Conservation (phyloP, 768 basidiomycete genomes). For the Mycena rosella region DNA sequence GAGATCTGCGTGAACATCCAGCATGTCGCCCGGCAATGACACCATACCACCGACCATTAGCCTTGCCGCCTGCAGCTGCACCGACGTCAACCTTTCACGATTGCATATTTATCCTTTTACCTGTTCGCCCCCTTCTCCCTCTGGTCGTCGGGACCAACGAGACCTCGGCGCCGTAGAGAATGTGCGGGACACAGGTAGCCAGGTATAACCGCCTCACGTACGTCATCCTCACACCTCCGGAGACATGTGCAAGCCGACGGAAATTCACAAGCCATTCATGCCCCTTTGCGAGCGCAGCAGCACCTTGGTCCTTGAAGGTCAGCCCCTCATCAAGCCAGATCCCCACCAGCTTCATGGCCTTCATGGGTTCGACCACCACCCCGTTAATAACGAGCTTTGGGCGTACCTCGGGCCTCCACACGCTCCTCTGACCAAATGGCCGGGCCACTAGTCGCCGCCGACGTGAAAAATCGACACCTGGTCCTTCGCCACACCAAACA, state of each 20-base stretch:
- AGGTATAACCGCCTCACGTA: slow-evolving; percentile 25
- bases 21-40: slow-evolving; percentile 23
- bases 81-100: not conserved
- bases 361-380: not conserved
- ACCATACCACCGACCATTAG: not conserved
- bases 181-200: slow-evolving; percentile 32
- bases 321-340: slow-evolving; percentile 5
- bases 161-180: slow-evolving; percentile 45
- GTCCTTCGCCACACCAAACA: too few relatives aligned
- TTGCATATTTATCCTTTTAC: not conserved
- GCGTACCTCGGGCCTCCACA: not conserved
- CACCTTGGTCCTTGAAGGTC: slow-evolving; percentile 18
- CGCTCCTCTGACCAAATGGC: not conserved
- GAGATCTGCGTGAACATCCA: slow-evolving; percentile 39
- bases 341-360: slow-evolving; percentile 3
- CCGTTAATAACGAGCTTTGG: not conserved
- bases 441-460: too few relatives aligned
- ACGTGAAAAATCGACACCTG: too few relatives aligned
- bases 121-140: not conserved
- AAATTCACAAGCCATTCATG: slow-evolving; percentile 26
- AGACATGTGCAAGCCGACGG: slow-evolving; percentile 14
- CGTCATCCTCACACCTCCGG: slow-evolving; percentile 4
- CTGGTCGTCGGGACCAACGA: slow-evolving; percentile 14
- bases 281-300: slow-evolving; percentile 23
- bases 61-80: not conserved